A percentile compares a stretch with the other conserved stretches of the same genome.
phyloP scores from a whole-genome alignment of 768 basidiomycete species.

The Crucibulum laeve region DNA sequence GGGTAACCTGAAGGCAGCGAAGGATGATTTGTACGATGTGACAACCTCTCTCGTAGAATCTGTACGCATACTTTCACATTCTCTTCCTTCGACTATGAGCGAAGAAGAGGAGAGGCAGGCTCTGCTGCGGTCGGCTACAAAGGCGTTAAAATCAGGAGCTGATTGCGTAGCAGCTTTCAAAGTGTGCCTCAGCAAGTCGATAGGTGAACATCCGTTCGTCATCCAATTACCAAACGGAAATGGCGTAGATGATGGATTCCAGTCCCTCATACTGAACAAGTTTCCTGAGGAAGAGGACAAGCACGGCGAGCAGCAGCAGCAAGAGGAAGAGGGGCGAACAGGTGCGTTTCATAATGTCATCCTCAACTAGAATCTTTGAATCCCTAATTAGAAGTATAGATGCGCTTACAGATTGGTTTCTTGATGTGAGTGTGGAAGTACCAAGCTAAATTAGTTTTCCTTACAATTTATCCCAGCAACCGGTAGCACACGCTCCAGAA shows the following conservation, averaged over 20 bases:
- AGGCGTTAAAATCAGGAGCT: constrained; percentile 79
- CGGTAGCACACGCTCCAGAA: background rate
- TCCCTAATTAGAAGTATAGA: too few relatives aligned
- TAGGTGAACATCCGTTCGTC: constrained; percentile 59
- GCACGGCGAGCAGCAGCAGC: constrained; percentile 6
- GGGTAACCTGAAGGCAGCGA: constrained; percentile 61
- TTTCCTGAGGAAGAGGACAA: constrained; percentile 35
- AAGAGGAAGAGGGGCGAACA: too few relatives aligned
- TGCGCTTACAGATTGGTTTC: too few relatives aligned
- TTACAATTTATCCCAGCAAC: background rate
- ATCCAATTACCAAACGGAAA: constrained; percentile 54
- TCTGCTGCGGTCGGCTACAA: constrained; percentile 82
- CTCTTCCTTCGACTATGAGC: constrained; percentile 39
- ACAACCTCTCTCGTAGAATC: constrained; percentile 86
- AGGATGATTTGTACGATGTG: constrained; percentile 79
- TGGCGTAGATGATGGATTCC: constrained; percentile 40
- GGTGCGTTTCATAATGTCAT: too few relatives aligned
- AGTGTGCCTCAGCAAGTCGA: constrained; percentile 66
- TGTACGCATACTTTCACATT: constrained; percentile 69
- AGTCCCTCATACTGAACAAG: constrained; percentile 43
- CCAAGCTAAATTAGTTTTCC: too few relatives aligned
- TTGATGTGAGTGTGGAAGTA: too few relatives aligned
- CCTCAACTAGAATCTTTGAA: too few relatives aligned
- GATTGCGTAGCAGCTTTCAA: constrained; percentile 88
- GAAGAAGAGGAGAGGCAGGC: constrained; percentile 82